Conservation (phyloP, 2,329 filamentous ascomycete species). For the Salinomyces thailandicus region DNA sequence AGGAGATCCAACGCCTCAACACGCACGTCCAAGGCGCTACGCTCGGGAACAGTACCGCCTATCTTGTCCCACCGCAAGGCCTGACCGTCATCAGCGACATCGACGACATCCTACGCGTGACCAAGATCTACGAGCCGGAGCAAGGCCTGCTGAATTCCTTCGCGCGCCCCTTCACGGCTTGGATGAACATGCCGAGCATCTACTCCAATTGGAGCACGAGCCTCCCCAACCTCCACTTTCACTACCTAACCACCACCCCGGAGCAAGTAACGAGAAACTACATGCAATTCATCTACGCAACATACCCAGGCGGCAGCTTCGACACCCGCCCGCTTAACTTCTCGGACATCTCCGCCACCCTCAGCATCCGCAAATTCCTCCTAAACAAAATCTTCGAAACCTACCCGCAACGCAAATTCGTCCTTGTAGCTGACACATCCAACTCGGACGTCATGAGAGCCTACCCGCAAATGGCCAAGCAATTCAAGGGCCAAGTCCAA, state of each 20-base stretch:
- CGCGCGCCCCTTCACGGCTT: conserved; percentile 56
- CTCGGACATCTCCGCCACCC: conserved; percentile 60
- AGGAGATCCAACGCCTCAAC: conserved; percentile 55
- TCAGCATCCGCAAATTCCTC: conserved; percentile 59
- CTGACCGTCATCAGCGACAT: conserved; percentile 68
- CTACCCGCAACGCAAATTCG: conserved; percentile 63
- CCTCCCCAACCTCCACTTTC: conserved; percentile 61
- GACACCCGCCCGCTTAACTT: conserved; percentile 73
- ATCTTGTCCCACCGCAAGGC: conserved; percentile 60
- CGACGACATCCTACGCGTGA: conserved; percentile 70
- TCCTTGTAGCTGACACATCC: conserved; percentile 65
- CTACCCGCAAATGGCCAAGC: conserved; percentile 42
- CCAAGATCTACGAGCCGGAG: conserved; percentile 67
- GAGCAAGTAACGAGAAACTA: conserved; percentile 69
- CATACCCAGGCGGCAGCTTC: conserved; percentile 65
- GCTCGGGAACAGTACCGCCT: conserved; percentile 64
- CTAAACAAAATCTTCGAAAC: conserved; percentile 64
- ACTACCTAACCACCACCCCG: conserved; percentile 71
- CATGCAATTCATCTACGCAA: conserved; percentile 70
- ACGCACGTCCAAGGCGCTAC: conserved; percentile 54
- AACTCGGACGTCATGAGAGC: conserved; percentile 67
- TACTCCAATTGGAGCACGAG: conserved; percentile 65
- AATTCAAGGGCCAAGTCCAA: conserved; percentile 61
- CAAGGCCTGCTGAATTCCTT: conserved; percentile 69
- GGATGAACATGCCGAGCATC: conserved; percentile 71